Base-by-base conservation (phyloP, 192 early-diverging fungal species). In the Coemansia sp. region DNA sequence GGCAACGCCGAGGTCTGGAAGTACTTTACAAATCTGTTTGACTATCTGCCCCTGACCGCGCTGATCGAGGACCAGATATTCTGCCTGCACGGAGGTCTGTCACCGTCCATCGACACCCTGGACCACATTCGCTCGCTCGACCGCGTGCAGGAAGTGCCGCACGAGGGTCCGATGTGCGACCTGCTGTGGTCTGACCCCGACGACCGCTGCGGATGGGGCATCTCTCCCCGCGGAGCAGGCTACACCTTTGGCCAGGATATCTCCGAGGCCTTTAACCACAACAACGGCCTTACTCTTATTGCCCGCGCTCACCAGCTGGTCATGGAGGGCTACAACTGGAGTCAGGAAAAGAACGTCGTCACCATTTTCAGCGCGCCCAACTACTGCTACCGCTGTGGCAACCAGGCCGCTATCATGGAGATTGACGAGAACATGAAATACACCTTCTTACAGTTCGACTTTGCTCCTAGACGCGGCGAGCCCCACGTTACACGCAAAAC, bases 391-490 rank as follows among this genome's bases (percentile, higher is more conserved):
- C 89, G 97, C 49, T 99, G 97, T 72, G 97, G 97, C 55, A 99
- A 99, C 77, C 96, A 98, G 87, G 97, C 97, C 29, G 97, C 97
- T 31, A 99, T 99, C 73, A 98, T 99, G 97, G 97, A 99, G 77
- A 92, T 99, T 71, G 97, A 99, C 74, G 95, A 99, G 83, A 90
- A 97, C 80, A 84, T 99, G 84, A 98, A 98, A 87, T 97, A 98
- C 81, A 96, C 96, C 57, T 99, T 98, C 86, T 81, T 94, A 50
- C 97, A 98, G 80, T 99, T 98, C 67, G 97, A 99, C 80, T 96
- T 96, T 45, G 97, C 97, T 32, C 96, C 96, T 57, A 86, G 96
- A 68, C 87, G 94, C 61, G 97, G 96, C 55, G 97, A 99, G 77
- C 97, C 97, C 30, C 94, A 98, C 64, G 97, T 99, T 65, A 96